Evolutionary conservation across 148 eudicot genomes (phyloP), one percentile per base, ranked within the genome.

Genomic region (Camellia granthamiana): DNA sequence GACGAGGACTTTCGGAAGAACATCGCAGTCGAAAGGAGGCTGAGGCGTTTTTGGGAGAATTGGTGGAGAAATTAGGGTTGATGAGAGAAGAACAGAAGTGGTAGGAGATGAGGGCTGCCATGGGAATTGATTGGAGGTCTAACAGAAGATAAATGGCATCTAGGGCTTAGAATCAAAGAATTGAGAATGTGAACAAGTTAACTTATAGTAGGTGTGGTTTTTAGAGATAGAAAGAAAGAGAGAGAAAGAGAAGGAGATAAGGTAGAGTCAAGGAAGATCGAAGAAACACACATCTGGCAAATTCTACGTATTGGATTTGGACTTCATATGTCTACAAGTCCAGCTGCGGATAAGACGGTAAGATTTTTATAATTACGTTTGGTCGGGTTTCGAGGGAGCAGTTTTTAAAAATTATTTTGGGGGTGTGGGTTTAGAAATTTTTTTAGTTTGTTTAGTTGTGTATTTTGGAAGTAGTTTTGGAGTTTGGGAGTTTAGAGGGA

Each of bases 91-190:
- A 76, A 67, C 80, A 85, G 69, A 66, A 85, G 47, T 86, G 91
- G 77, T 85, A 86, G 75, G 85, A 84, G 62, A 85, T 61, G 77
- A 86, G 74, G 42, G 87, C 87, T 76, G 98, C 89, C 98, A 94
- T 93, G 84, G 83, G 15, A 51, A 55, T 66, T 66, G 13, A 55
- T 66, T 66, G 13, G 52, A 41, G 75, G 80, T 71, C 38, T 14
- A 61, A 23, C 43, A 77, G 49, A 52, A 58, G 11, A 47, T 4
- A 16, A 55, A 43, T 71, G 70, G 64, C 73, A 83, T 81, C 38
- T 38, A 77, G 80, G 46, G 80, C 77, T 71, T 52, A 10, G 12
- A 12, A 61, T 10, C 12, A 16, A 55, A 72, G 47, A 74, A 56
- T 38, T 16, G 77, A 2, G 7, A 11, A 46, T 43, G 70, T 6